phyloP scores from a whole-genome alignment of 371 early-diverging fungal genomes.

The Phascolomyces articulosus region DNA sequence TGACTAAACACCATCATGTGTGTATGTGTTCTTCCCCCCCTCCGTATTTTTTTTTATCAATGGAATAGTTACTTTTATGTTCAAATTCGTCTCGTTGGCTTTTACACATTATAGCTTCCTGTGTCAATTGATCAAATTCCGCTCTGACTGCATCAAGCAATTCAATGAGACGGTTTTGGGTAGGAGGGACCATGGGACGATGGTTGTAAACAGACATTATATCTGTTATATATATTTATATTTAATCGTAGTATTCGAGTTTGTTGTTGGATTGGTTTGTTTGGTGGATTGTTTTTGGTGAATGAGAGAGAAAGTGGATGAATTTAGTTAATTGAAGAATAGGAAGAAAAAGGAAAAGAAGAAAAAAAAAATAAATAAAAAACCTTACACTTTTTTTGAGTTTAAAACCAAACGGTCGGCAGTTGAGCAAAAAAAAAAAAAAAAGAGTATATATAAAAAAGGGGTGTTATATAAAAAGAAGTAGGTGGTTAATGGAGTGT shows the following conservation, averaged over 20 bases:
- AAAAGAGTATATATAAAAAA: too few relatives aligned
- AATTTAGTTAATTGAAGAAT: neutral
- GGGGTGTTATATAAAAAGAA: neutral
- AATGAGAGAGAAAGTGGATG: neutral
- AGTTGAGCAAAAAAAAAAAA: neutral
- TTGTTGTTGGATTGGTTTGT: too few relatives aligned
- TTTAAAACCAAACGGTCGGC: conserved; percentile 8
- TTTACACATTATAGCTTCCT: conserved; percentile 76
- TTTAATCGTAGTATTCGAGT: too few relatives aligned
- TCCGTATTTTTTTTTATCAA: neutral
- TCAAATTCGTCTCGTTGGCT: conserved; percentile 88
- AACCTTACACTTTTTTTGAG: conserved; percentile 1
- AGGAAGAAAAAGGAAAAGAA: too few relatives aligned
- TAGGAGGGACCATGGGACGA: conserved; percentile 77
- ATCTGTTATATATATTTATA: too few relatives aligned
- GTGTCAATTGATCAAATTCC: conserved; percentile 81
- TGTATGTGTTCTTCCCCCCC: neutral
- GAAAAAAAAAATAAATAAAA: neutral
- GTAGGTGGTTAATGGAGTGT: too few relatives aligned
- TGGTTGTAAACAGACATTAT: conserved; percentile 74
- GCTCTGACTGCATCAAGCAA: conserved; percentile 81
- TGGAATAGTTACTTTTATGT: conserved; percentile 67
- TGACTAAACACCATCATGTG: neutral
- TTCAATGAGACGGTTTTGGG: conserved; percentile 71
- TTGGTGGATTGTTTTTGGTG: neutral